Evolutionary conservation across 495 filamentous ascomycete genomes (phyloP).

Genomic region (Tuber umbilicatum): DNA sequence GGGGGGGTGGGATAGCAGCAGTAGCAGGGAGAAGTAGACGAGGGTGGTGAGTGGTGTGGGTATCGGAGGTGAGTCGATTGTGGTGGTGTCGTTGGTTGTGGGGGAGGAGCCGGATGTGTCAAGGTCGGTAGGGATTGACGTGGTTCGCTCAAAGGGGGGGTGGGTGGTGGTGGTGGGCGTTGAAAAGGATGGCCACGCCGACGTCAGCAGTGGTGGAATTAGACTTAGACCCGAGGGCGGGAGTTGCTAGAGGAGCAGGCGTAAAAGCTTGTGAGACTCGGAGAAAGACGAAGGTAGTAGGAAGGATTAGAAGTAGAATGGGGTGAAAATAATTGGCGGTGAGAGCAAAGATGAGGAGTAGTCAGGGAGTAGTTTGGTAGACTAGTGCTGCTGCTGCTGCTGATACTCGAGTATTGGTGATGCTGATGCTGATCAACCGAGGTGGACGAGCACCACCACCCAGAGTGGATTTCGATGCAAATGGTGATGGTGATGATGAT

Average conservation of each 20-base stretch:
- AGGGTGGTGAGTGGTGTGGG: slow-evolving; percentile 9
- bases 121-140: slow-evolving; percentile 28
- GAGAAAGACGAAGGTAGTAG: neutral
- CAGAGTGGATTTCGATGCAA: neutral
- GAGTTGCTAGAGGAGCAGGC: neutral
- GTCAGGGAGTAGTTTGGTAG: neutral
- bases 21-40: neutral
- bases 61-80: slow-evolving; percentile 16
- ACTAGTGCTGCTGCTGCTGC: neutral
- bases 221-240: neutral
- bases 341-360: slow-evolving; percentile 12
- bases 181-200: slow-evolving; percentile 12
- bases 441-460: neutral
- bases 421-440: neutral
- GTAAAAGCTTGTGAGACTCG: neutral
- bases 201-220: slow-evolving; percentile 25
- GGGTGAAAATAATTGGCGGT: slow-evolving; percentile 31
- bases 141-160: slow-evolving; percentile 36
- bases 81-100: slow-evolving; percentile 2
- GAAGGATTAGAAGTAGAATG: slow-evolving; percentile 6
- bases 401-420: too few species aligned
- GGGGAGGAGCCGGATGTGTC: slow-evolving; percentile 1
- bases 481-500: neutral
- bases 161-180: slow-evolving; percentile 8
- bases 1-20: slow-evolving; percentile 6